These are phyloP conservation scores for Teratosphaeria epicoccoides DNA, from an alignment of 2,329 filamentous ascomycete species.

Conservation along the genomic window DNA sequence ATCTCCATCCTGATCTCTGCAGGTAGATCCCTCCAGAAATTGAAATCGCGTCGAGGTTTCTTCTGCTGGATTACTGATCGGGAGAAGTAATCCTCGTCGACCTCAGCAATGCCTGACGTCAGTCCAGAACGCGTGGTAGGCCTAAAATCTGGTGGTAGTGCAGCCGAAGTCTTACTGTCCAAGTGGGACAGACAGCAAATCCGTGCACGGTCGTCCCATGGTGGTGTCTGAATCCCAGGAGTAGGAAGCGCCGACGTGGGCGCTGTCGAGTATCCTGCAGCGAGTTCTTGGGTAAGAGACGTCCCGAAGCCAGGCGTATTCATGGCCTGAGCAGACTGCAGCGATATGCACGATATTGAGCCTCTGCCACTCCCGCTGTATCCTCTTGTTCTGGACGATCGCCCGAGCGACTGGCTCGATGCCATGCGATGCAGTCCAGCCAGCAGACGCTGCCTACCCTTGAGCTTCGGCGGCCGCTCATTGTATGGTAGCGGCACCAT, in stretches of 20 bases:
- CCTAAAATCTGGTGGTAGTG: constrained; percentile 54
- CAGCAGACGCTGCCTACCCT: constrained; percentile 58
- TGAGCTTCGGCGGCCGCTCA: constrained; percentile 46
- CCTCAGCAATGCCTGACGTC: constrained; percentile 25
- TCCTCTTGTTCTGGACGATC: constrained; percentile 54
- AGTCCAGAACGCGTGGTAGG: constrained; percentile 31
- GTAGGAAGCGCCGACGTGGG: constrained; percentile 42
- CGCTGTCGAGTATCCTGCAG: constrained; percentile 46
- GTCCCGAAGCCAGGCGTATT: constrained; percentile 45
- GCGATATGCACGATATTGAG: constrained; percentile 54
- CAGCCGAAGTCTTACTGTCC: constrained; percentile 44
- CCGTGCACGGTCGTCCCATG: constrained; percentile 45
- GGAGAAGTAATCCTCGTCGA: constrained; percentile 39
- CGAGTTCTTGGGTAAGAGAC: constrained; percentile 46
- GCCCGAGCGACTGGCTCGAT: constrained; percentile 63
- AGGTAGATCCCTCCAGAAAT: constrained; percentile 74
- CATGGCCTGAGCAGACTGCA: constrained; percentile 41
- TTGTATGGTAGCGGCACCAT: constrained; percentile 11
- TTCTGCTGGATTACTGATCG: constrained; percentile 18
- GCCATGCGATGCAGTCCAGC: constrained; percentile 70
- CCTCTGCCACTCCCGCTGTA: constrained; percentile 54
- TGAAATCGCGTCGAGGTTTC: constrained; percentile 32
- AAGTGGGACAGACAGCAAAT: constrained; percentile 42
- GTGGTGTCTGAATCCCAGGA: constrained; percentile 35
- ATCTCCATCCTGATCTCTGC: constrained; percentile 71